Percentiles rank a stretch among this genome's conserved stretches.
Evolutionary conservation across 139 green algal species (phyloP).

Genomic region (Coelastrella sp.): DNA sequence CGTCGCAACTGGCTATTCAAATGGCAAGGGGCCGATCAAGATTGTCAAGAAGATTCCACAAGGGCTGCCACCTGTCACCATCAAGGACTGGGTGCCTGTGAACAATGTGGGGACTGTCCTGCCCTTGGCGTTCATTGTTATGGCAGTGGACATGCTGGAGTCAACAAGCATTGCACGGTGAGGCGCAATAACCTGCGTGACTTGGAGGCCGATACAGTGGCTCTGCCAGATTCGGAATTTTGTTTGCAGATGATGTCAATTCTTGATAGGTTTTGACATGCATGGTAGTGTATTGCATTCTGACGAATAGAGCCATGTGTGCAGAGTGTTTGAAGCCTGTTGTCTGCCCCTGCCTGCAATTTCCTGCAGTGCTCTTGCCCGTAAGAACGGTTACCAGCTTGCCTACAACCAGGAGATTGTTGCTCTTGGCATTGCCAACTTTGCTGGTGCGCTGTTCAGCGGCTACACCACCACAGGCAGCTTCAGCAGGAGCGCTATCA

Average conservation of each 20-base stretch:
- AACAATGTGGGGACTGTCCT: background rate
- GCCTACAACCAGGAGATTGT: slow-evolving; percentile 86
- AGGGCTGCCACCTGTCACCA: slow-evolving; percentile 51
- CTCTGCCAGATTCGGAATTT: too few relatives aligned
- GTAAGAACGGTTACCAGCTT: slow-evolving; percentile 78
- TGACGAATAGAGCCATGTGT: too few relatives aligned
- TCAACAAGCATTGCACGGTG: slow-evolving; percentile 61
- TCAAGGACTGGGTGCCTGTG: slow-evolving; percentile 39
- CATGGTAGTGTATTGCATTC: too few relatives aligned
- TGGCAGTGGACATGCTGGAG: slow-evolving; percentile 46
- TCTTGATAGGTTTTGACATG: too few relatives aligned
- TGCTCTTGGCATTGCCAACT: slow-evolving; percentile 85
- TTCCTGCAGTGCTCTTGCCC: slow-evolving; percentile 63
- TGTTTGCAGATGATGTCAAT: too few relatives aligned
- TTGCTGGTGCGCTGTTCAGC: slow-evolving; percentile 81
- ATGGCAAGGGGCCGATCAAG: slow-evolving; percentile 54
- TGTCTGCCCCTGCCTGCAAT: background rate
- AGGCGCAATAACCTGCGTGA: too few relatives aligned
- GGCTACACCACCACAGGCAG: slow-evolving; percentile 87
- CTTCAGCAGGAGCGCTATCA: slow-evolving; percentile 68
- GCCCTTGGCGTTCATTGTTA: slow-evolving; percentile 36
- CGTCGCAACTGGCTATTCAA: background rate
- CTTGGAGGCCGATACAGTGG: too few relatives aligned
- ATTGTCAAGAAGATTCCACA: slow-evolving; percentile 56
- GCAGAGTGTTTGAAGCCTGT: too few relatives aligned